Percentiles rank a stretch among this genome's conserved stretches.
Conservation (phyloP, 2,329 filamentous ascomycete species). For the Gyromitra esculenta region DNA sequence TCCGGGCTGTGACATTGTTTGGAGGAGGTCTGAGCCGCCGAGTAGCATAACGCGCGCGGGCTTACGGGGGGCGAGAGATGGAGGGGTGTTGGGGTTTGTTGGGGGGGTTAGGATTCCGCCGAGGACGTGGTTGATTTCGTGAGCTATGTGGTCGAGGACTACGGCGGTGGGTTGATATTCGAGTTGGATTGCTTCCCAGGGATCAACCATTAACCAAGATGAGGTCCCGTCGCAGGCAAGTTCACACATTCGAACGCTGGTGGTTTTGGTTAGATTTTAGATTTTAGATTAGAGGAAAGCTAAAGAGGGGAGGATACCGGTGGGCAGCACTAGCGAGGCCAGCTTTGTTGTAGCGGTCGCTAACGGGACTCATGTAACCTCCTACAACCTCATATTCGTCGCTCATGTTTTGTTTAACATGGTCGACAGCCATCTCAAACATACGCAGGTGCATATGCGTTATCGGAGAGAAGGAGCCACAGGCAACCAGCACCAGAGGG, state of each 20-base stretch:
- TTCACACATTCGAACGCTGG: slow-evolving; percentile 84
- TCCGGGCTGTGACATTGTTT: slow-evolving; percentile 75
- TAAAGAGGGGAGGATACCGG: slow-evolving; percentile 62
- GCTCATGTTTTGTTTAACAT: slow-evolving; percentile 73
- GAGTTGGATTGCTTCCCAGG: slow-evolving; percentile 84
- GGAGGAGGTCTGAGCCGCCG: slow-evolving; percentile 79
- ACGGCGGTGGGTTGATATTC: slow-evolving; percentile 88
- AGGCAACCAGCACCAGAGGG: slow-evolving; percentile 74
- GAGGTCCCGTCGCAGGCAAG: slow-evolving; percentile 79
- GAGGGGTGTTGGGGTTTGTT: not conserved
- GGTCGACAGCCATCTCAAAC: slow-evolving; percentile 88
- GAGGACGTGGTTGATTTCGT: slow-evolving; percentile 81
- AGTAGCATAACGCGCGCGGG: slow-evolving; percentile 79
- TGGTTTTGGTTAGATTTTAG: too few species aligned
- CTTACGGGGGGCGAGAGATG: slow-evolving; percentile 63
- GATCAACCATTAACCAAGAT: slow-evolving; percentile 85
- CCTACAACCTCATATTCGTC: slow-evolving; percentile 81
- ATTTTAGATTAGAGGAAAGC: not conserved
- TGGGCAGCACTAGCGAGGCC: slow-evolving; percentile 78
- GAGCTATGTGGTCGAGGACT: slow-evolving; percentile 88
- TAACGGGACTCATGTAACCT: slow-evolving; percentile 83
- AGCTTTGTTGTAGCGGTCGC: slow-evolving; percentile 80
- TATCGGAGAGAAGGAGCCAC: slow-evolving; percentile 77
- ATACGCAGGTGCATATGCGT: slow-evolving; percentile 83
- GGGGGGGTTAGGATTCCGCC: slow-evolving; percentile 6